Base-by-base conservation (phyloP, 2,329 filamentous ascomycete genomes). In the Parasarocladium wereldwijsianum region DNA sequence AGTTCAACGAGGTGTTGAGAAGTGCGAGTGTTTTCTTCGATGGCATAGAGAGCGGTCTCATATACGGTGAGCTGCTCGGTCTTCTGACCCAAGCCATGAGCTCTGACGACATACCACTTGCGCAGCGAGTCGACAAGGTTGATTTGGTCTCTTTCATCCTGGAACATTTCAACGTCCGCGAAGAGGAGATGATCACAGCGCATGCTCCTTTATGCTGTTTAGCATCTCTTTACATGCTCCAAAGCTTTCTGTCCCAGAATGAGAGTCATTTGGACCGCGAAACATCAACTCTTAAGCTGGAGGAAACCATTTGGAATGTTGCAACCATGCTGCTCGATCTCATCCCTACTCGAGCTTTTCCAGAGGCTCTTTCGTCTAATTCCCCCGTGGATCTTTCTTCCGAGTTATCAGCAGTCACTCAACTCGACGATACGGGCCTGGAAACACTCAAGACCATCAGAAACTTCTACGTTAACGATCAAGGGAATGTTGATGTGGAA, bases 11-110 rank as follows among this genome's bases (percentile, higher is more conserved):
- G 50, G 85, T 96, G 3, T 66, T 96, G 40, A 75, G 83, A 40
- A 96, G 87, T 47, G 90, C 87, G 5, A 93, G 81, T 46, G 78
- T 90, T 23, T 98, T 98, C 55, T 98, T 98, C 41, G 90, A 98
- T 47, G 87, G 87, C 5, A 87, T 96, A 22, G 90, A 98, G 53
- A 93, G 86, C 43, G 79, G 81, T 6, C 62, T 96, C 13, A 93
- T 98, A 26, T 98, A 92, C 62, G 76, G 78, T 27, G 83, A 93
- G 46, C 64, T 93, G 33, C 59, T 83, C 33, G 61, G 70, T 9
- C 63, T 90, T 24, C 58, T 90, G 35, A 63, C 64, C 2, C 64
- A 73, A 41, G 60, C 69, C n/a, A 57, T 75, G 31, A 58, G 60
- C 3, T 55, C 64, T 5, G 60, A 59, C 14, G 54, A 47, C 20